Conservation (phyloP, 2,329 filamentous ascomycete genomes). For the Colletotrichum sublineola region DNA sequence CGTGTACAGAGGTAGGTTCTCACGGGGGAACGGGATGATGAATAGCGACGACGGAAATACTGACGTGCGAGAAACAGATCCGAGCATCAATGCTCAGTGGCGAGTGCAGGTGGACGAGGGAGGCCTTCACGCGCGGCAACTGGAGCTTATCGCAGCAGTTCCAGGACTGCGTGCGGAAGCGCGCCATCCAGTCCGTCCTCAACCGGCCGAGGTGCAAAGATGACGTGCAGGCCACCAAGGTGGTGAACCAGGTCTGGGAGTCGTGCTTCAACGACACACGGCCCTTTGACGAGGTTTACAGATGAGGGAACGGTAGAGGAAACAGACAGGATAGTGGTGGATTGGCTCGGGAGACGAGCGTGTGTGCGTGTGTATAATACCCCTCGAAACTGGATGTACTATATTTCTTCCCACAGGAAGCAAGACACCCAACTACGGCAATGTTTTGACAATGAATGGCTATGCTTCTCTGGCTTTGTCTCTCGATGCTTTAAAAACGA, state of each 20-base stretch:
- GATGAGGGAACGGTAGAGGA: conserved; percentile 59
- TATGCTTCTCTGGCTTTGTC: conserved; percentile 29
- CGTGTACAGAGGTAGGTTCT: conserved; percentile 84
- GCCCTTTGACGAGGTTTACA: conserved; percentile 97
- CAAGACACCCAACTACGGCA: conserved; percentile 10
- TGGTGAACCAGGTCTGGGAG: conserved; percentile 98
- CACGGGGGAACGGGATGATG: no score
- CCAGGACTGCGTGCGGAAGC: conserved; percentile 87
- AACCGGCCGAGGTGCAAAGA: conserved; percentile 85
- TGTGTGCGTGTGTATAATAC: conserved; percentile 46
- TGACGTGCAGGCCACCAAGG: conserved; percentile 85
- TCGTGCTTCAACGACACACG: conserved; percentile 95
- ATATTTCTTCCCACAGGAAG: conserved; percentile 15
- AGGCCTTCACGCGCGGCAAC: conserved; percentile 87
- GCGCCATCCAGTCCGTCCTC: conserved; percentile 85
- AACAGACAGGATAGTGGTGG: not conserved
- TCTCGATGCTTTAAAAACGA: conserved; percentile 31
- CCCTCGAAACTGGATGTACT: conserved; percentile 24
- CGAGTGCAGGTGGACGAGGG: conserved; percentile 90
- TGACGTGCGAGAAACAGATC: conserved; percentile 69
- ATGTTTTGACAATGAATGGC: conserved; percentile 32
- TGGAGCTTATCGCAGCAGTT: conserved; percentile 93
- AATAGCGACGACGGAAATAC: not conserved
- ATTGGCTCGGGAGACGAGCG: conserved; percentile 2
- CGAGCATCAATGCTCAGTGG: conserved; percentile 92